Evolutionary conservation across 768 basidiomycete species (phyloP).

Genomic region (Candolleomyces efflorescens): DNA sequence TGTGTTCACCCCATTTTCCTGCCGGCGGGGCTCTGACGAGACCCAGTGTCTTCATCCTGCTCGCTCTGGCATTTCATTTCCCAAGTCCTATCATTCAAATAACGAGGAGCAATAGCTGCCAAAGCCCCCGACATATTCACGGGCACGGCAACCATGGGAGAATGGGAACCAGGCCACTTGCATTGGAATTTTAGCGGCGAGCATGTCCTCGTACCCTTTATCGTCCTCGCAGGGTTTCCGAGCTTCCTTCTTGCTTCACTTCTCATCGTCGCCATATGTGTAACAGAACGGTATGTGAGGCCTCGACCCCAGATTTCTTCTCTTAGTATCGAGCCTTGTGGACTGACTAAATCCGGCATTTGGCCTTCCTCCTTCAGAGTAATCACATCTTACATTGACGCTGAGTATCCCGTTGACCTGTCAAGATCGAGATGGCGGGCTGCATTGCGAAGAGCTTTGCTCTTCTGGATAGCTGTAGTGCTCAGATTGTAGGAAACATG

Average conservation of each 20-base stretch:
- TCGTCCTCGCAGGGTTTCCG: constrained; percentile 42
- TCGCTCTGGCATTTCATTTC: too few species aligned
- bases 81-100: too few species aligned
- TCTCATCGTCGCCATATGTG: constrained; percentile 45
- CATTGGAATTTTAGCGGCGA: constrained; percentile 40
- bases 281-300: constrained; percentile 50
- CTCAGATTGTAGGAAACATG: constrained; percentile 51
- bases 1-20: too few species aligned
- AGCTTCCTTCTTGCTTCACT: constrained; percentile 45
- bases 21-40: too few species aligned
- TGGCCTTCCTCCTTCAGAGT: constrained; percentile 29
- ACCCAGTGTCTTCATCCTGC: too few species aligned
- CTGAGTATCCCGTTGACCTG: not conserved
- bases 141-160: constrained; percentile 10
- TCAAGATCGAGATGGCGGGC: constrained; percentile 35
- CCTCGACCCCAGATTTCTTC: not conserved
- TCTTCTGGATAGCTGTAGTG: constrained; percentile 57
- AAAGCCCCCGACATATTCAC: not conserved
- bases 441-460: constrained; percentile 48
- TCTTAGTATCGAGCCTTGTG: not conserved
- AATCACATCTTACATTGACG: constrained; percentile 45
- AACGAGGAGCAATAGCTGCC: not conserved
- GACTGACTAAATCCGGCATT: not conserved
- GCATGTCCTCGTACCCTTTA: constrained; percentile 34
- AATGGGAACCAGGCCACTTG: constrained; percentile 24